Conservation (phyloP, 1,284 basidiomycete species). For the Moniliella sp. region DNA sequence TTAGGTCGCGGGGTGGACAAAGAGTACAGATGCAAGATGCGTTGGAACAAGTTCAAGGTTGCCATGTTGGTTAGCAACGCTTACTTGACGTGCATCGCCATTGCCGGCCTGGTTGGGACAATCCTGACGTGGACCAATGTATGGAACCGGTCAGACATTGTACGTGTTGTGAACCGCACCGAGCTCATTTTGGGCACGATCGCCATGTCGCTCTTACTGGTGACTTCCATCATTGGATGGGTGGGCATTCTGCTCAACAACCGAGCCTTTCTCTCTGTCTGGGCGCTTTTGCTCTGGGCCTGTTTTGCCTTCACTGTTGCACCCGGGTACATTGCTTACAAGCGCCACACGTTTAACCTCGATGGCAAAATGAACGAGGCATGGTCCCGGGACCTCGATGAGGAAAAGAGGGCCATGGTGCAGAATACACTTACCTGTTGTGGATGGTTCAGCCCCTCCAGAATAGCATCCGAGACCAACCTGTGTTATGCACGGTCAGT, state of each 20-base stretch:
- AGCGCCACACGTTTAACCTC: conserved; percentile 23
- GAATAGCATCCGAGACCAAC: no score
- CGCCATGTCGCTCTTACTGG: conserved; percentile 3
- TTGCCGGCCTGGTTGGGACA: conserved; percentile 41
- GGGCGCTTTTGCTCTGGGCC: conserved; percentile 33
- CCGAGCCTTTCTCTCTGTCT: conserved; percentile 31
- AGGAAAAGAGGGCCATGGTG: no score
- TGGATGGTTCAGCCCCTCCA: no score
- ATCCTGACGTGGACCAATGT: conserved; percentile 49
- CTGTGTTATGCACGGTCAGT: conserved; percentile 33
- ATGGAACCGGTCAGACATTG: conserved; percentile 43
- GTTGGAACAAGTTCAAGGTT: conserved; percentile 2
- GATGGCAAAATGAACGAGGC: conserved; percentile 32
- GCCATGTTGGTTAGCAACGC: conserved; percentile 1
- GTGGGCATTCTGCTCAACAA: conserved; percentile 27
- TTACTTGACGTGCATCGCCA: conserved; percentile 37
- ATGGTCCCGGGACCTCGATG: conserved; percentile 28
- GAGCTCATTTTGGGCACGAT: conserved; percentile 40
- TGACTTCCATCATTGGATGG: conserved; percentile 43
- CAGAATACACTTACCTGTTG: no score
- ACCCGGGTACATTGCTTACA: conserved; percentile 30
- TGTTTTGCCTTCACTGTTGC: conserved; percentile 24
- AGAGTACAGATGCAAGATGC: no score
- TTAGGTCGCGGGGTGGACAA: no score
- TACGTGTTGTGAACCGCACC: conserved; percentile 43